Evolutionary conservation across 352 stramenopile species (phyloP), one percentile per base, ranked within the genome.

Genomic region (Phytopythium aichiense): DNA sequence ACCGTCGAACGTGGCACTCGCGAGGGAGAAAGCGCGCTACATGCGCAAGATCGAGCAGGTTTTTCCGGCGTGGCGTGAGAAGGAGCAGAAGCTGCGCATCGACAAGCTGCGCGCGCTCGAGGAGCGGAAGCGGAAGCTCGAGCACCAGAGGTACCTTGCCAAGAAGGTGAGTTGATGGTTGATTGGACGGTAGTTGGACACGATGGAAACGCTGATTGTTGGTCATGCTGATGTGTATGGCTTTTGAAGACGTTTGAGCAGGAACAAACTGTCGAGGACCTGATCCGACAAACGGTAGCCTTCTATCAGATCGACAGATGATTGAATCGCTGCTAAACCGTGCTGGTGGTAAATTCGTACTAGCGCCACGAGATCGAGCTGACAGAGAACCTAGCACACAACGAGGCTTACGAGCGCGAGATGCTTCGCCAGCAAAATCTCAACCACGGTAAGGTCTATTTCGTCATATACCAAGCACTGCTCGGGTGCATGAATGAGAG

Each of bases 351-450:
- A 13, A 28, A 48, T 25, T 12, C 16, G 30, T 50, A 22, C 8
- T n/a, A 94, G 84, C 79, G 63, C 9, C 82, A 91, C 42, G 82
- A 92, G 65, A 85, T 94, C 31, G 77, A 87, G 53, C 64, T 94
- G 52, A 71, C 79, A 0, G 74, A 90, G 57, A 92, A 81, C 50
- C 58, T 94, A 53, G 84, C 89, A 60, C 84, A 88, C 33, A 92
- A 92, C 48, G 84, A 94, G 63, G 68, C 74, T 15, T 86, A 79
- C 35, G 82, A 91, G 56, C 72, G 84, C 28, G 72, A 89, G 23
- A 46, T 91, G 1, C 31, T 91, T 49, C 79, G 84, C 7, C 77
- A 66, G 8, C 79, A 91, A 46, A 85, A 65, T 50, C 60, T 58
- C 2, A 69, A 73, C 20, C 73, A 89, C 77, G 71, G 83, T 89